Evolutionary conservation across 352 stramenopile species (phyloP).

Genomic region (Saprolegnia parasitica): DNA sequence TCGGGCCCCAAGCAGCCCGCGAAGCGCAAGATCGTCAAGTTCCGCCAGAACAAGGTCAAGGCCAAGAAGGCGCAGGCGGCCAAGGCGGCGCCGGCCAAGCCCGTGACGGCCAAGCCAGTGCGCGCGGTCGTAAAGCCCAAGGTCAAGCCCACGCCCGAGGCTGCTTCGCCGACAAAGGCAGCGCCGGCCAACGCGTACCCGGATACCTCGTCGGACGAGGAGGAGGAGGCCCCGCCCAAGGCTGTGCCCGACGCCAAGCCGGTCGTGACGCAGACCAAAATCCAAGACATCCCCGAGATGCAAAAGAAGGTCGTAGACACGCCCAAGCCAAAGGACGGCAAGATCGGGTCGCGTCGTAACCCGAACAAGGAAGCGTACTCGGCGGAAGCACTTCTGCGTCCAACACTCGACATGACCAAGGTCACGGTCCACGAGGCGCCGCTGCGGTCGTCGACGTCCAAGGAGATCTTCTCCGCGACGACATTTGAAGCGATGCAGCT

Average conservation of each 20-base stretch:
- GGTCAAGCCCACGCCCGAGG: background rate
- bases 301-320: background rate
- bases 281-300: slow-evolving; percentile 17
- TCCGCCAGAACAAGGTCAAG: slow-evolving; percentile 64
- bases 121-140: background rate
- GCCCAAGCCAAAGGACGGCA: slow-evolving; percentile 7
- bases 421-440: slow-evolving; percentile 57
- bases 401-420: slow-evolving; percentile 47
- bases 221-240: background rate
- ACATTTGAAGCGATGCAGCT: slow-evolving; percentile 76
- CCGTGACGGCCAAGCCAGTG: slow-evolving; percentile 25
- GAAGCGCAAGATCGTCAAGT: slow-evolving; percentile 71
- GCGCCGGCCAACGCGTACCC: background rate
- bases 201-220: background rate
- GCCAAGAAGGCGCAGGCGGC: slow-evolving; percentile 45
- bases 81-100: slow-evolving; percentile 29
- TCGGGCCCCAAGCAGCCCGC: slow-evolving; percentile 33
- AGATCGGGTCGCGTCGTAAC: slow-evolving; percentile 73
- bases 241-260: slow-evolving; percentile 11
- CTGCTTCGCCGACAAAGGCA: background rate
- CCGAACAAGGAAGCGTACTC: slow-evolving; percentile 77
- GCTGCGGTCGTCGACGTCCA: slow-evolving; percentile 61
- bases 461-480: slow-evolving; percentile 74
- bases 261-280: background rate
- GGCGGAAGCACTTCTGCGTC: slow-evolving; percentile 49